Evolutionary conservation across 148 eudicot species (phyloP).

Genomic region (Spergularia bocconei): DNA sequence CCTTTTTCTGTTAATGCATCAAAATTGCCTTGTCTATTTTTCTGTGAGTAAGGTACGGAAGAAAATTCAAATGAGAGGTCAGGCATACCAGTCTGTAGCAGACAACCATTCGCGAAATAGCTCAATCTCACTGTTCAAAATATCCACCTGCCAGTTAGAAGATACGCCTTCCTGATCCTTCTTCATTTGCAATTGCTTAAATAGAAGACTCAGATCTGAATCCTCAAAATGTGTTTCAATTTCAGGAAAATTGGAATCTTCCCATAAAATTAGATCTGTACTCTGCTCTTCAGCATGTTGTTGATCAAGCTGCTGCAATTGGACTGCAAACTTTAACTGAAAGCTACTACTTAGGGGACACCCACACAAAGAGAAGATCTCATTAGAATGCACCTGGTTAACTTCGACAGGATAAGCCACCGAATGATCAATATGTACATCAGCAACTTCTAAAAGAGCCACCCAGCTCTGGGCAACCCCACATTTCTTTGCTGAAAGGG

Average conservation of each 20-base stretch:
- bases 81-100: conserved; percentile 57
- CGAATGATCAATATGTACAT: conserved; percentile 33
- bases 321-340: conserved; percentile 43
- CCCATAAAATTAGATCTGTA: conserved; percentile 48
- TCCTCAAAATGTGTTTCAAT: conserved; percentile 32
- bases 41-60: neutral
- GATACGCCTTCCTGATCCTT: conserved; percentile 30
- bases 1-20: conserved; percentile 5
- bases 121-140: conserved; percentile 53
- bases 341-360: conserved; percentile 35
- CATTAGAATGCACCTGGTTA: conserved; percentile 37
- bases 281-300: conserved; percentile 29
- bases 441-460: conserved; percentile 42
- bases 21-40: neutral
- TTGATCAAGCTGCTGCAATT: conserved; percentile 32
- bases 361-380: conserved; percentile 51
- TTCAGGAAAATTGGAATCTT: conserved; percentile 43
- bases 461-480: conserved; percentile 61
- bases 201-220: conserved; percentile 25
- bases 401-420: conserved; percentile 46
- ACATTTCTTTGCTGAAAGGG: conserved; percentile 47
- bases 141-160: conserved; percentile 48
- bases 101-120: conserved; percentile 66
- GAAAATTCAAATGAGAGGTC: neutral
- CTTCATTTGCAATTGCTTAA: conserved; percentile 30